Base-by-base conservation (phyloP, 352 stramenopile species). In the Phytophthora fragariae region DNA sequence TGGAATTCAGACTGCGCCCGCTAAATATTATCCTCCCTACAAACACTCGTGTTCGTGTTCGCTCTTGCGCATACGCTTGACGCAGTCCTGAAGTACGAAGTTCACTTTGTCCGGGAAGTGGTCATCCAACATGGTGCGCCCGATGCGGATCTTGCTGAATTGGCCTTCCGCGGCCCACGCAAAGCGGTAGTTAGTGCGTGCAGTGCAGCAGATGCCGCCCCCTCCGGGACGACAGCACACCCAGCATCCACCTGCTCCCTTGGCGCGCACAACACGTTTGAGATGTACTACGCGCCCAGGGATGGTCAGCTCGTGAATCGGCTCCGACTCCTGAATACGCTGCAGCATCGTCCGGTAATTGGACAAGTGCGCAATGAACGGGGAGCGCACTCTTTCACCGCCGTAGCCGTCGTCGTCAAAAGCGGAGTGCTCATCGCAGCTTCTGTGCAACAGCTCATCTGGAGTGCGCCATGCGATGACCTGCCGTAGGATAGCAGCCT, bases 81-180 rank as follows among this genome's bases (percentile, higher is more conserved):
- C 82, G 57, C 88, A 95, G 65, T 96, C 88, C 57, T 95, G 83
- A 7, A 97, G 81, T 52, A 97, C 90, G 65, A 90, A 86, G 71
- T 97, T 88, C 5, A 97, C 89, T 66, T 96, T 97, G 76, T 97
- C 89, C 1, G 90, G 89, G 57, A 97, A 97, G 64, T 97, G 90
- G 56, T 97, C 89, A 75, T 95, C 89, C 21, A 97, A 76, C 89
- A 97, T 97, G 29, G 89, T 95, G 21, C 89, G 88, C 14, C 82
- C 85, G 29, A 97, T 95, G 57, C 84, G 80, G 44, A 96, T 95
- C 57, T 79, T 85, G 62, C 81, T 75, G 62, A 96, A 96, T 53
- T 89, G 70, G 5, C 82, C 81, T 46, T 79, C 73, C 1, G 73
- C 77, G 14, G 86, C 82, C 90, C 90, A 96, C 14, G 73, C 76